Evolutionary conservation across 768 basidiomycete genomes (phyloP), one percentile per base, ranked within the genome.

Genomic region (Naganishia antarctica): DNA sequence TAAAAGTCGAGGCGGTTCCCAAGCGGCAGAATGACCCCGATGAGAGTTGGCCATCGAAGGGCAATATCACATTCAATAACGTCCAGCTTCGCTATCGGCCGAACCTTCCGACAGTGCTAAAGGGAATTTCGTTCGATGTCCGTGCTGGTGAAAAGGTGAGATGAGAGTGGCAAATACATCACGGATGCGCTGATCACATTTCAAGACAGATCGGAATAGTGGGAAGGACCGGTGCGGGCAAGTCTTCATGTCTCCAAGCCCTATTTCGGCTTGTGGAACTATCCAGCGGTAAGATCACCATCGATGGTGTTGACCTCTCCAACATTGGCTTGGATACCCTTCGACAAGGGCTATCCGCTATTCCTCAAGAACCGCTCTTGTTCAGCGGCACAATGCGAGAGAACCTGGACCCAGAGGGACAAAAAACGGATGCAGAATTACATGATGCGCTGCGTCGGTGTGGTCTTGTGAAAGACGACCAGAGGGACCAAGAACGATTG

Each of bases 131-230:
- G 13, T 76, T 98, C 65, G 81, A 76, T 8, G 85, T 92, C 70
- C 81, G 84, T 70, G 81, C 88, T 0, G 84, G 82, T 48, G 89
- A 93, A 74, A 94, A 92, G 76, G 84, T 94, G n/a, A n/a, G n/a
- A n/a, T n/a, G n/a, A n/a, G n/a, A n/a, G n/a, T n/a, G n/a, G n/a
- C n/a, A n/a, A n/a, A n/a, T n/a, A n/a, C n/a, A n/a, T n/a, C n/a
- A n/a, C n/a, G n/a, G n/a, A n/a, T n/a, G n/a, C n/a, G n/a, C n/a
- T 12, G 25, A 8, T 18, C 28, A 0, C 8, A 2, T 2, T 15
- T 29, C 16, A 3, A 15, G 2, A 3, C 26, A 67, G 66, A 48
- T 76, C 13, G 94, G 94, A n/a, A 85, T 96, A 61, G 81, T 82
- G 18, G 82, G 82, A 0, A 68, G 82, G 58, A 70, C 67, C 13